Evolutionary conservation across 2,329 filamentous ascomycete species (phyloP).

Genomic region (Colletotrichum lupini): DNA sequence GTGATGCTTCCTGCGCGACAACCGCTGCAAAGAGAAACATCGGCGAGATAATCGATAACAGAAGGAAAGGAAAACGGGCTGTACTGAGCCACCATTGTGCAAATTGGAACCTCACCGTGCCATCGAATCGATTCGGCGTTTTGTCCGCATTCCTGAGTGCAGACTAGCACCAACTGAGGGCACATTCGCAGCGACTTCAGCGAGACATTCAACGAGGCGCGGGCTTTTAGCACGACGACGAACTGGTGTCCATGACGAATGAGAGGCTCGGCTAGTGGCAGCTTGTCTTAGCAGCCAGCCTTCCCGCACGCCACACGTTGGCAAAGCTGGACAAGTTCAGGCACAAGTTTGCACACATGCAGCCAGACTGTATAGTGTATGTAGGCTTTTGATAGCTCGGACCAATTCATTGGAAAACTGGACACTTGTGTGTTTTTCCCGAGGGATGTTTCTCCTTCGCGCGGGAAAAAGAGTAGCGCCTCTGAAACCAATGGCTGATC

Average conservation of each 20-base stretch:
- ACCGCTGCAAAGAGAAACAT: not conserved
- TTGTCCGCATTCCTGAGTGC: not conserved
- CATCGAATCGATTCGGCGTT: constrained; percentile 10
- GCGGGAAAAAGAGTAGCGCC: not conserved
- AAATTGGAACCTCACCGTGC: not conserved
- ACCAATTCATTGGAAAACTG: not conserved
- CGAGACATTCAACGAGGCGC: not conserved
- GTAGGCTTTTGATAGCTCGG: not conserved
- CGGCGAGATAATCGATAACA: not conserved
- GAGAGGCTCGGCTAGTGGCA: not conserved
- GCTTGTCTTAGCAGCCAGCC: constrained; percentile 13
- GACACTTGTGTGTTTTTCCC: not conserved
- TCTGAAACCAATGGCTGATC: constrained; percentile 3
- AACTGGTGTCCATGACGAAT: constrained; percentile 13
- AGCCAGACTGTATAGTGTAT: not conserved
- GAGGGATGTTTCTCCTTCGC: not conserved
- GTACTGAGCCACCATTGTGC: not conserved
- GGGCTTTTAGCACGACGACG: not conserved
- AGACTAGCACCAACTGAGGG: not conserved
- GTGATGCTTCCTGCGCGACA: not conserved
- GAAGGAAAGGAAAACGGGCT: not conserved
- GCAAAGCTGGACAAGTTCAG: not conserved
- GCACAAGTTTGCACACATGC: not conserved
- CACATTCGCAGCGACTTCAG: not conserved
- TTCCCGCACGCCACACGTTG: constrained; percentile 14